Percentiles rank a stretch among this genome's conserved stretches.
phyloP scores from a whole-genome alignment of 139 green algal species.

The Tetraselmis striata region DNA sequence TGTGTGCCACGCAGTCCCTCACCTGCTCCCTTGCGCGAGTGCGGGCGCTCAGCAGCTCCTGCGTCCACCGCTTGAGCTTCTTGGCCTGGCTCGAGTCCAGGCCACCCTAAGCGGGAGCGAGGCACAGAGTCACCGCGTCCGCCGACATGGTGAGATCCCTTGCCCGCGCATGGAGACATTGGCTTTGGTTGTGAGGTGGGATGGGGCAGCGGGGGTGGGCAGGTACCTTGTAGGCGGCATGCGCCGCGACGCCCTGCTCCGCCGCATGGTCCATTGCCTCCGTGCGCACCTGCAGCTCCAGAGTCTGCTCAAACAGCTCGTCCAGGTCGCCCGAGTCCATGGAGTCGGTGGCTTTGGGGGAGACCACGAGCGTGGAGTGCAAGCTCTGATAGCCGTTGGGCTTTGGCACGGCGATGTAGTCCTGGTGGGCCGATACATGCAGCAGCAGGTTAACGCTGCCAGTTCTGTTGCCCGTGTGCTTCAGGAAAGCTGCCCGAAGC shows the following conservation, averaged over 20 bases:
- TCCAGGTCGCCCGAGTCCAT: not conserved
- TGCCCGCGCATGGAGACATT: too few species aligned
- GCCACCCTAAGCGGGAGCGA: conserved; percentile 42
- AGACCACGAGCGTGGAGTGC: conserved; percentile 64
- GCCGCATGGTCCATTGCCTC: conserved; percentile 72
- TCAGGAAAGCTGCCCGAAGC: too few species aligned
- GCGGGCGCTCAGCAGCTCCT: conserved; percentile 28
- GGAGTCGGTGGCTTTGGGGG: not conserved
- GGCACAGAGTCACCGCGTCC: too few species aligned
- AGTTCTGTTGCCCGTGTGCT: too few species aligned
- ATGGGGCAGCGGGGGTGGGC: too few species aligned
- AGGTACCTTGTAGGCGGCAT: conserved; percentile 75
- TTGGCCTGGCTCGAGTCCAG: conserved; percentile 47
- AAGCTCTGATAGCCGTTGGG: conserved; percentile 85
- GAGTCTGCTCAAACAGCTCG: conserved; percentile 7
- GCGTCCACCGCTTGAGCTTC: conserved; percentile 43
- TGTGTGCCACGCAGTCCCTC: too few species aligned
- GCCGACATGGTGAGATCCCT: too few species aligned
- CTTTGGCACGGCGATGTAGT: conserved; percentile 85
- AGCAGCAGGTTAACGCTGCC: too few species aligned
- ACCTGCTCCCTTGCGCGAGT: not conserved
- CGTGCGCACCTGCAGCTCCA: conserved; percentile 77
- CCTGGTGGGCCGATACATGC: too few species aligned
- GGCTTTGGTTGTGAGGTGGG: too few species aligned
- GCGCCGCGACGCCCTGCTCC: conserved; percentile 70